Percentiles rank a stretch among this genome's conserved stretches.
phyloP scores from a whole-genome alignment of 1,284 basidiomycete genomes.

The Naganishia sp. region DNA sequence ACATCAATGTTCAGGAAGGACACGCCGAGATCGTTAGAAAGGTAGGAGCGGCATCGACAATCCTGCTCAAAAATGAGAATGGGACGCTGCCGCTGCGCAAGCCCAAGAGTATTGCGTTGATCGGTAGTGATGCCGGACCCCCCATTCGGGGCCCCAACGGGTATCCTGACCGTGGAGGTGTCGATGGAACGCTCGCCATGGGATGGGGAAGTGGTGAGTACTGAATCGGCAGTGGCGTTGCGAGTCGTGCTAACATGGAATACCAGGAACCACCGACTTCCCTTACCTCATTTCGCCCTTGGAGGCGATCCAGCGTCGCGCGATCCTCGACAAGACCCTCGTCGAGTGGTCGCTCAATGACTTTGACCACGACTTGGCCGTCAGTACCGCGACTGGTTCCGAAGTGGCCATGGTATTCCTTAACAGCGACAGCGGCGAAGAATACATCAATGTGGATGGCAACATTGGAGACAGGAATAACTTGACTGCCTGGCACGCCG shows the following conservation, averaged over 20 bases:
- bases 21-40: constrained; percentile 69
- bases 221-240: background rate
- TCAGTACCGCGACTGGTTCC: constrained; percentile 58
- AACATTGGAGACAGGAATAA: constrained; percentile 78
- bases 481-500: constrained; percentile 74
- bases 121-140: constrained; percentile 72
- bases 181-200: constrained; percentile 69
- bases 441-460: constrained; percentile 72
- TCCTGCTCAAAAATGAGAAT: constrained; percentile 70
- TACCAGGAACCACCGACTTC: constrained; percentile 55
- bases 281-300: constrained; percentile 60
- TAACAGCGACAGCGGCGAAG: constrained; percentile 72
- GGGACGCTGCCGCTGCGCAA: constrained; percentile 62
- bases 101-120: constrained; percentile 61
- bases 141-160: constrained; percentile 70
- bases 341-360: constrained; percentile 62
- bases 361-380: constrained; percentile 62
- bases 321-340: constrained; percentile 60
- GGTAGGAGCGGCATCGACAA: constrained; percentile 71
- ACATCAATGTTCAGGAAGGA: constrained; percentile 71
- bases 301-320: constrained; percentile 66
- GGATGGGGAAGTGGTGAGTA: constrained; percentile 69
- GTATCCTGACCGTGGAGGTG: constrained; percentile 62
- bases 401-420: constrained; percentile 73
- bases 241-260: background rate